Conservation (phyloP, 441 rosid species). For the Pelargonium fulgidum region DNA sequence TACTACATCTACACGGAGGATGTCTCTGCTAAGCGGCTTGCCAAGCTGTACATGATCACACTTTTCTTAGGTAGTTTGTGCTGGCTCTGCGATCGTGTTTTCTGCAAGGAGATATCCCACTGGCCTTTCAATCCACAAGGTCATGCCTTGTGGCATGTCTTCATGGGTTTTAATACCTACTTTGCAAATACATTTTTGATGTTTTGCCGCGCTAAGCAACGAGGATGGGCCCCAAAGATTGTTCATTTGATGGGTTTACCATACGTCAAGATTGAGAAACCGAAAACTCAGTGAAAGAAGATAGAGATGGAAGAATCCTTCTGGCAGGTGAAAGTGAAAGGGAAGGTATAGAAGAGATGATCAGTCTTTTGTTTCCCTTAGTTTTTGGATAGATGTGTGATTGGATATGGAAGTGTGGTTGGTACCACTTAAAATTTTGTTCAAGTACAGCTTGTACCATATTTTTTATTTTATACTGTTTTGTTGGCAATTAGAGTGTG, state of each 20-base stretch:
- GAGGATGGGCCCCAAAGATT: conserved; percentile 21
- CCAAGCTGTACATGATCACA: conserved; percentile 20
- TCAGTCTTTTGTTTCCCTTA: neutral
- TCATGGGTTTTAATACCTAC: conserved; percentile 27
- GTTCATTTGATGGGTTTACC: conserved; percentile 21
- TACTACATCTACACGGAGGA: conserved; percentile 25
- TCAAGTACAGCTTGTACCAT: conserved; percentile 3
- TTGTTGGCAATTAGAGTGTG: no score
- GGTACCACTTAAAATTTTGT: neutral
- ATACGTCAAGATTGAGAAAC: conserved; percentile 27
- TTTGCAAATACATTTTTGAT: conserved; percentile 14
- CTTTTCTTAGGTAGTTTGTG: conserved; percentile 21
- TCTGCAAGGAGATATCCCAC: conserved; percentile 20
- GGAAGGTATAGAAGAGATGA: conserved; percentile 17
- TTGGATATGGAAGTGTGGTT: no score
- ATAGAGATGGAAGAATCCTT: neutral
- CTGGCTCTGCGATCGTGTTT: conserved; percentile 20
- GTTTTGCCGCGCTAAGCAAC: conserved; percentile 27
- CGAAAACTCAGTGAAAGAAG: conserved; percentile 18
- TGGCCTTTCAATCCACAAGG: conserved; percentile 26
- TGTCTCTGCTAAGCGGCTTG: conserved; percentile 19
- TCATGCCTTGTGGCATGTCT: conserved; percentile 18
- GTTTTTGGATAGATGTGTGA: neutral
- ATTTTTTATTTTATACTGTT: neutral
- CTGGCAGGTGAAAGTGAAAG: conserved; percentile 5